phyloP scores from a whole-genome alignment of 2,329 filamentous ascomycete species.

The Apiospora pterosperma region DNA sequence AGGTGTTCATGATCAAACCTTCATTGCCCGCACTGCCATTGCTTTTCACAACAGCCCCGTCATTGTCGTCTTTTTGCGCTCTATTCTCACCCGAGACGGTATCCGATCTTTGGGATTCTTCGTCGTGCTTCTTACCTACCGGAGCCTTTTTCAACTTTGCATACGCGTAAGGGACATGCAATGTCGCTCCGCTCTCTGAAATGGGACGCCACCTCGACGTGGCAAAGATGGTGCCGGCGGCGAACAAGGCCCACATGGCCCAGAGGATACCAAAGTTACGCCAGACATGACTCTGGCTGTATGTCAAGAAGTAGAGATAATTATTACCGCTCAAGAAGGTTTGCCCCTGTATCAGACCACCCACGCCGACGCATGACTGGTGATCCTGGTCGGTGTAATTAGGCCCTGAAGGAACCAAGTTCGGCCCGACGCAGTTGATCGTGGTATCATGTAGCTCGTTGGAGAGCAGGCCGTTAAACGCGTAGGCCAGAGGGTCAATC shows the following conservation, averaged over 20 bases:
- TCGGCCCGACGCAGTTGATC: conserved; percentile 42
- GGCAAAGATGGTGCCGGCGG: conserved; percentile 57
- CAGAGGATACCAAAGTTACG: conserved; percentile 77
- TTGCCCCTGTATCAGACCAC: conserved; percentile 48
- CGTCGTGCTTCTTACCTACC: not conserved
- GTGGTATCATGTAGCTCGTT: conserved; percentile 52
- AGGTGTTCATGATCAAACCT: not conserved
- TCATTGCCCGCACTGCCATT: too few species aligned
- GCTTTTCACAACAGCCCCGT: not conserved
- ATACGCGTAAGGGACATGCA: conserved; percentile 40
- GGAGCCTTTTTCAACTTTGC: conserved; percentile 44
- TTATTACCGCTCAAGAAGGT: conserved; percentile 47
- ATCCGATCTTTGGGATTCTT: not conserved
- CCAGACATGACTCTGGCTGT: conserved; percentile 59
- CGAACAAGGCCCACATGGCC: conserved; percentile 71
- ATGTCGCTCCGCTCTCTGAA: not conserved
- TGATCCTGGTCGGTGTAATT: conserved; percentile 26
- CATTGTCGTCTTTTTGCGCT: too few species aligned
- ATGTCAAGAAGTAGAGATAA: conserved; percentile 54
- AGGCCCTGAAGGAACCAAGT: conserved; percentile 45
- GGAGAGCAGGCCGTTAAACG: conserved; percentile 57
- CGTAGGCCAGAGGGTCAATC: conserved; percentile 63
- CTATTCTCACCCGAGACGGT: too few species aligned
- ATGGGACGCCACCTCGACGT: conserved; percentile 53
- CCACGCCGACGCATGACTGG: conserved; percentile 51